Evolutionary conservation across 441 rosid genomes (phyloP).

Genomic region (Syzygium malaccense): DNA sequence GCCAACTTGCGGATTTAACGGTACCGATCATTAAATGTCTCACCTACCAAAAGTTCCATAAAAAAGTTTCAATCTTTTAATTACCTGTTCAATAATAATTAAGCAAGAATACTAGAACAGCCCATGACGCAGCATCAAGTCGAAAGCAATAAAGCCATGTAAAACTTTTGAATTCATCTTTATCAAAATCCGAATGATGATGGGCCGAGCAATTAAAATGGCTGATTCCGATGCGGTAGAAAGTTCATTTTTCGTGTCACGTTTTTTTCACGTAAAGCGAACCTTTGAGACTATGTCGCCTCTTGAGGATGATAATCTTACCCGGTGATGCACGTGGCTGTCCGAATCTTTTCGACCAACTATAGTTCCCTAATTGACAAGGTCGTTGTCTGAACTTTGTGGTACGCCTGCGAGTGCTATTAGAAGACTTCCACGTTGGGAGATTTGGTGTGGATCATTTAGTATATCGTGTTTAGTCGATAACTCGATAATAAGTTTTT

Average conservation of each 20-base stretch:
- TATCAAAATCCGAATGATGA: neutral
- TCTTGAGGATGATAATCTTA: neutral
- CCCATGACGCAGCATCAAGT: neutral
- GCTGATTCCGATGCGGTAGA: neutral
- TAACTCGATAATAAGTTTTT: neutral
- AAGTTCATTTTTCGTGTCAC: neutral
- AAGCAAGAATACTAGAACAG: neutral
- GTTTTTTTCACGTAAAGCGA: neutral
- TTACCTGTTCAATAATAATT: neutral
- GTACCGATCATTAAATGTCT: neutral
- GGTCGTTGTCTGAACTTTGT: neutral
- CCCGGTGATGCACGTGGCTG: neutral
- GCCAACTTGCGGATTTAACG: neutral
- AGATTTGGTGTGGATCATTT: neutral
- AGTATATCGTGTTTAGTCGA: neutral
- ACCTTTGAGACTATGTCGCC: neutral
- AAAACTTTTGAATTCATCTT: neutral
- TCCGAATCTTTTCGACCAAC: neutral
- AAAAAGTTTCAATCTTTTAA: neutral
- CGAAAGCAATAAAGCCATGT: neutral
- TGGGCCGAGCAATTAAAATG: neutral
- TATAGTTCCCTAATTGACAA: too few species aligned
- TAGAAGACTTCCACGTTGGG: rapidly evolving
- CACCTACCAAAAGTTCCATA: neutral
- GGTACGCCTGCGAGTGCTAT: neutral